Evolutionary conservation across 257 asterid species (phyloP).

Genomic region (Nicotiana tabacum): DNA sequence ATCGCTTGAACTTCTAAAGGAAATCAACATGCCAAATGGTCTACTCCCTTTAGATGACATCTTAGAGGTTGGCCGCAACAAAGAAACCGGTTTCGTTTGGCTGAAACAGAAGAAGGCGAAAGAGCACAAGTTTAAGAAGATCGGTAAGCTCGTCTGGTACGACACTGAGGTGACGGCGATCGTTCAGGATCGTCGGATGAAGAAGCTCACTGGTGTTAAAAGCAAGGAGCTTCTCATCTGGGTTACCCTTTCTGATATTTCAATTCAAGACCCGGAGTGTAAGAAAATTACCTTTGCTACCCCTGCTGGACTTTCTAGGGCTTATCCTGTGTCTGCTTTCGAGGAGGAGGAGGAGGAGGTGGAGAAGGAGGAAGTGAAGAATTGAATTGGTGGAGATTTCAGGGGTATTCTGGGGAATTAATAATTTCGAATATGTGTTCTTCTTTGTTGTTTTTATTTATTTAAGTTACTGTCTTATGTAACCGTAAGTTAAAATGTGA

Average conservation of each 20-base stretch:
- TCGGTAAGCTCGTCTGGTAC: constrained; percentile 49
- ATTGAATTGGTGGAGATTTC: neutral
- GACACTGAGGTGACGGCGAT: constrained; percentile 63
- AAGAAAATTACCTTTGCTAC: constrained; percentile 49
- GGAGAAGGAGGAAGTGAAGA: constrained; percentile 8
- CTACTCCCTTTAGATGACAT: constrained; percentile 69
- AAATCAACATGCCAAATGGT: constrained; percentile 59
- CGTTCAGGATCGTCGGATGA: constrained; percentile 66
- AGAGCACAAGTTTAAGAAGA: constrained; percentile 50
- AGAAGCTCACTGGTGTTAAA: constrained; percentile 65
- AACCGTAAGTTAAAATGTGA: neutral
- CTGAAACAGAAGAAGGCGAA: constrained; percentile 56
- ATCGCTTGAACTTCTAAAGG: constrained; percentile 49
- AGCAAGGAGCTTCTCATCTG: constrained; percentile 75
- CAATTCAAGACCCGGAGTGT: constrained; percentile 35
- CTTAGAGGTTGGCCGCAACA: constrained; percentile 57
- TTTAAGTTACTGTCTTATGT: neutral
- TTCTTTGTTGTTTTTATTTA: neutral
- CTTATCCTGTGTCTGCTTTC: constrained; percentile 61
- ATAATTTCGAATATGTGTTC: neutral
- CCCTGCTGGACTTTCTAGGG: constrained; percentile 47
- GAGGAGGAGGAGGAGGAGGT: constrained; percentile 30
- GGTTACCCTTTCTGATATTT: constrained; percentile 49
- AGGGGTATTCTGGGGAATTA: neutral
- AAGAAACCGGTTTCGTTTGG: constrained; percentile 63